Conservation (phyloP, 2,329 filamentous ascomycete species). For the Blastomyces parvus region DNA sequence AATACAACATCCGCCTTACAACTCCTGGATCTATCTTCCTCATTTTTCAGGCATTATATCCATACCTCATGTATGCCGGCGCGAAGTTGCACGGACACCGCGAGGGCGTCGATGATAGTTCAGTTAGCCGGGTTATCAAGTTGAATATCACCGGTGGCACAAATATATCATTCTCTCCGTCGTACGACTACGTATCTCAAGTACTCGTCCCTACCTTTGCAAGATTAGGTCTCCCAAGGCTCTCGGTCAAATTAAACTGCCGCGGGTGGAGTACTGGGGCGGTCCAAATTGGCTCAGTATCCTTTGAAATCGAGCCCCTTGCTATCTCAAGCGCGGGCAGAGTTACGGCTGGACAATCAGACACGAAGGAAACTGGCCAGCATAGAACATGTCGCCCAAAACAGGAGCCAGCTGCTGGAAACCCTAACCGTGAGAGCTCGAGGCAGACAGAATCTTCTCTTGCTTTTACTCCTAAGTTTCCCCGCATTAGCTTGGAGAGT, state of each 20-base stretch:
- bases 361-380: not conserved
- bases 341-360: not conserved
- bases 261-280: conserved; percentile 47
- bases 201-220: conserved; percentile 47
- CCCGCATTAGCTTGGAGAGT: conserved; percentile 25
- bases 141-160: conserved; percentile 49
- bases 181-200: conserved; percentile 47
- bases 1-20: conserved; percentile 35
- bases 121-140: conserved; percentile 18
- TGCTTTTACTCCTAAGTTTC: conserved; percentile 20
- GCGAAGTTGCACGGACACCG: conserved; percentile 11
- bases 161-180: conserved; percentile 47
- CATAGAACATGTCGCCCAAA: not conserved
- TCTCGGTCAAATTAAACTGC: conserved; percentile 35
- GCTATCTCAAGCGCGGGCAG: not conserved
- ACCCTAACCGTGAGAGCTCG: not conserved
- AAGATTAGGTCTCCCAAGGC: conserved; percentile 41
- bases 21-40: conserved; percentile 48
- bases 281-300: conserved; percentile 40
- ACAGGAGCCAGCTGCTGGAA: not conserved
- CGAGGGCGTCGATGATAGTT: conserved; percentile 7
- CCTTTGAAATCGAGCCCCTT: conserved; percentile 41
- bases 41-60: conserved; percentile 51
- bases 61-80: conserved; percentile 44
- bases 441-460: not conserved